phyloP scores from a whole-genome alignment of 805 yeast genomes.

The Candida corydali region DNA sequence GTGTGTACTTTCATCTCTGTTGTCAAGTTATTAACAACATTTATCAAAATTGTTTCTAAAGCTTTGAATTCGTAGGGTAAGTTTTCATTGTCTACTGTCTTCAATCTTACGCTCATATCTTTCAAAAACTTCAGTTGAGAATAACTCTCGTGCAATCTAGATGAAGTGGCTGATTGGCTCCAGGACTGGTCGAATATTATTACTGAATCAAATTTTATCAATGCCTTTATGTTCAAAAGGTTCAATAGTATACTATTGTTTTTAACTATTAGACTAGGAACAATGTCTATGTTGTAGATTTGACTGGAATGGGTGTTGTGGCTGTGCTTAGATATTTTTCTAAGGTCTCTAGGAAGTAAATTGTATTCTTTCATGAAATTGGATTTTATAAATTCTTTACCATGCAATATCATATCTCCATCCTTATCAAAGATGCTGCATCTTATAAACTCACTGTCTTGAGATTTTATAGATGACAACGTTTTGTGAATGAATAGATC shows the following conservation, averaged over 20 bases:
- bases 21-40: slow-evolving; percentile 71
- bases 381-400: slow-evolving; percentile 41
- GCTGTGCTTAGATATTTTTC: slow-evolving; percentile 40
- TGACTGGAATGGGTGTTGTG: slow-evolving; percentile 9
- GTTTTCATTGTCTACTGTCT: slow-evolving; percentile 24
- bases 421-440: slow-evolving; percentile 47
- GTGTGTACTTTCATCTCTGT: slow-evolving; percentile 85
- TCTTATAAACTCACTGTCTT: slow-evolving; percentile 32
- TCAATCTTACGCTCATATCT: slow-evolving; percentile 37
- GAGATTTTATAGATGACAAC: slow-evolving; percentile 7
- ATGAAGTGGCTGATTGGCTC: slow-evolving; percentile 16
- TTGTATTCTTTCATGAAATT: slow-evolving; percentile 43
- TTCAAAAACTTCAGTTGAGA: slow-evolving; percentile 41
- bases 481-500: slow-evolving; percentile 9
- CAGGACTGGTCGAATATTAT: slow-evolving; percentile 39
- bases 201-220: slow-evolving; percentile 49
- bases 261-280: slow-evolving; percentile 52
- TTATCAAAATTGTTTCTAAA: slow-evolving; percentile 77
- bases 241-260: slow-evolving; percentile 44
- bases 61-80: slow-evolving; percentile 91
- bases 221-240: slow-evolving; percentile 47
- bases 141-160: slow-evolving; percentile 44
- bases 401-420: slow-evolving; percentile 43
- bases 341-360: slow-evolving; percentile 54
- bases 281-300: slow-evolving; percentile 40